Evolutionary conservation across 257 asterid species (phyloP).

Genomic region (Lycium barbarum): DNA sequence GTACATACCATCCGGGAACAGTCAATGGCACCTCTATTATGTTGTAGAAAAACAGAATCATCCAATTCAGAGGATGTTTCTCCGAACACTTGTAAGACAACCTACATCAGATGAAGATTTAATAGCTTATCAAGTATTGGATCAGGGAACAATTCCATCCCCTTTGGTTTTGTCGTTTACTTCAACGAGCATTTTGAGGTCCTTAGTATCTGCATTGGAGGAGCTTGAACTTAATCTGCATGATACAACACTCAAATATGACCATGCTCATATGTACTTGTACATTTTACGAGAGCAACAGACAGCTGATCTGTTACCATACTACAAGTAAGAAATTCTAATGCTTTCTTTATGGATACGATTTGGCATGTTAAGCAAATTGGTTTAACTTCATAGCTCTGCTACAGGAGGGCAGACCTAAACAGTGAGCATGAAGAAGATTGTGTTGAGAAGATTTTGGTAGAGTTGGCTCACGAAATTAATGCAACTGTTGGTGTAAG

Average conservation of each 20-base stretch:
- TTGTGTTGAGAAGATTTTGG: constrained; percentile 67
- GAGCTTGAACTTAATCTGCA: constrained; percentile 97
- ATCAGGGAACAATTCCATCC: constrained; percentile 58
- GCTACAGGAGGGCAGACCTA: constrained; percentile 65
- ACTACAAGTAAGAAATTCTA: constrained; percentile 62
- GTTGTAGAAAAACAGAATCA: constrained; percentile 69
- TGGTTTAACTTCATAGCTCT: constrained; percentile 29
- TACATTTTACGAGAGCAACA: constrained; percentile 86
- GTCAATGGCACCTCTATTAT: constrained; percentile 98
- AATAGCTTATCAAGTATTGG: constrained; percentile 60
- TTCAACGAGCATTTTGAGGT: constrained; percentile 89
- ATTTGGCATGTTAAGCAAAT: neutral
- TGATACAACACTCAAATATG: constrained; percentile 77
- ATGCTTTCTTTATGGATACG: neutral
- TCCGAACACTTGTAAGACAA: constrained; percentile 95
- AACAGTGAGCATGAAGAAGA: constrained; percentile 65
- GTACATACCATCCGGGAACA: constrained; percentile 93
- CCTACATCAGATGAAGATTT: constrained; percentile 81
- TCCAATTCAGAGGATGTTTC: constrained; percentile 79
- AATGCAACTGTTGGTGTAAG: constrained; percentile 79
- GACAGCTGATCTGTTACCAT: constrained; percentile 83
- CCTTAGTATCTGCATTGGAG: constrained; percentile 90
- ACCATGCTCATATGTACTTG: constrained; percentile 95
- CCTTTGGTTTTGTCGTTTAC: constrained; percentile 78
- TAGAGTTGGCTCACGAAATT: constrained; percentile 72